These are phyloP conservation scores for Diaporthe aspalathi DNA, from an alignment of 2,329 filamentous ascomycete genomes.

Conservation along the genomic window DNA sequence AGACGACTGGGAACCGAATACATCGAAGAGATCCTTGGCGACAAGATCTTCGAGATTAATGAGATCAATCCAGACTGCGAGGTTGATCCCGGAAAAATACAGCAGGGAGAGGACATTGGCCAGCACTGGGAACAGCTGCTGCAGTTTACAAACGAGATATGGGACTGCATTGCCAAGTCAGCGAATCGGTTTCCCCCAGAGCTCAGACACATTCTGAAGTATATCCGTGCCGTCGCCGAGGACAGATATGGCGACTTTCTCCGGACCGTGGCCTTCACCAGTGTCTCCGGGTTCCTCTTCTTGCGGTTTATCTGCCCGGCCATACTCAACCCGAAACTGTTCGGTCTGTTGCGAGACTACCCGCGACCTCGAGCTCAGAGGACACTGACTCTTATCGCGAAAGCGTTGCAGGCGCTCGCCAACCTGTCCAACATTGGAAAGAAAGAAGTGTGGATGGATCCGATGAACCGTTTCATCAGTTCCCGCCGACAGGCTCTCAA, in stretches of 20 bases:
- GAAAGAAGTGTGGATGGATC: conserved; percentile 99
- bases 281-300: conserved; percentile 94
- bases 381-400: conserved; percentile 91
- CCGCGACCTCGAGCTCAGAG: conserved; percentile 85
- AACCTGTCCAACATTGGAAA: conserved; percentile 93
- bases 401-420: conserved; percentile 88
- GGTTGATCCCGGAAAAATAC: conserved; percentile 87
- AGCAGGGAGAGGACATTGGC: conserved; percentile 75
- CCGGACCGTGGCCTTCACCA: conserved; percentile 90
- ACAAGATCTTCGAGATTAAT: conserved; percentile 89
- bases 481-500: conserved; percentile 84
- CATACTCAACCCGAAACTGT: conserved; percentile 95
- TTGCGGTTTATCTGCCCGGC: conserved; percentile 95
- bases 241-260: conserved; percentile 95
- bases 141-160: conserved; percentile 82
- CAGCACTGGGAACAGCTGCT: conserved; percentile 86
- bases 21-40: conserved; percentile 85
- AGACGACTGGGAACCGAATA: conserved; percentile 93
- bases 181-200: conserved; percentile 81
- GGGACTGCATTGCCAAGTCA: conserved; percentile 84
- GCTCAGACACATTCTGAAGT: conserved; percentile 86
- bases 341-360: conserved; percentile 85
- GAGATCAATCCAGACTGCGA: conserved; percentile 92
- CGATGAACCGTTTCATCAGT: conserved; percentile 90
- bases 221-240: conserved; percentile 91